Conservation (phyloP, 345 rosid species). For the Turnera subulata region DNA sequence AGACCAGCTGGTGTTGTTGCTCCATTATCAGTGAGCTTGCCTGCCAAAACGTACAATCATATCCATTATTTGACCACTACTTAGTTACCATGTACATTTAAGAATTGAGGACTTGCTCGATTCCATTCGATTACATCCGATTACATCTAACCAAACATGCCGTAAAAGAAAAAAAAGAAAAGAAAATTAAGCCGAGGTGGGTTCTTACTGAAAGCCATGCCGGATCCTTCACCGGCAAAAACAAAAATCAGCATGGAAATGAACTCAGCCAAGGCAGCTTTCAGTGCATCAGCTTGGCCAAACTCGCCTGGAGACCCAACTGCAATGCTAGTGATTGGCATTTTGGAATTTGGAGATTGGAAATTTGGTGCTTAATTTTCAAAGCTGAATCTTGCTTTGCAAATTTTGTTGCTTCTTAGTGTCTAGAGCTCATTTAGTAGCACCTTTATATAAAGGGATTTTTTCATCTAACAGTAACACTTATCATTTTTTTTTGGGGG, state of each 20-base stretch:
- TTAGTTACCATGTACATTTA: too few species aligned
- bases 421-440: slow-evolving; percentile 4
- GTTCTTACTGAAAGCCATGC: slow-evolving; percentile 32
- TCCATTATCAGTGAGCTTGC: slow-evolving; percentile 15
- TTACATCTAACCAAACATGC: too few species aligned
- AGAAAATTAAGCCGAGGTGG: background rate
- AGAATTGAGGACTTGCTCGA: too few species aligned
- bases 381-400: background rate
- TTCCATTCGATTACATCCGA: too few species aligned
- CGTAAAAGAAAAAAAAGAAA: background rate
- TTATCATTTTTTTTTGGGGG: too few species aligned
- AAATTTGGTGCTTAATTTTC: slow-evolving; percentile 1
- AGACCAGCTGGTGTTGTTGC: slow-evolving; percentile 25
- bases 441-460: too few species aligned
- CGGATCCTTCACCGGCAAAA: slow-evolving; percentile 32
- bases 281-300: slow-evolving; percentile 21
- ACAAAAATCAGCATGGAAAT: slow-evolving; percentile 24
- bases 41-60: slow-evolving; percentile 22
- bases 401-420: too few species aligned
- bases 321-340: slow-evolving; percentile 47
- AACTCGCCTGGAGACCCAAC: slow-evolving; percentile 44
- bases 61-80: too few species aligned
- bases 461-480: too few species aligned
- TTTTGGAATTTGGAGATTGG: slow-evolving; percentile 21
- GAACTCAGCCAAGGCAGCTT: slow-evolving; percentile 31